Base-by-base conservation (phyloP, 2,329 filamentous ascomycete genomes). In the Leptographium procerum region DNA sequence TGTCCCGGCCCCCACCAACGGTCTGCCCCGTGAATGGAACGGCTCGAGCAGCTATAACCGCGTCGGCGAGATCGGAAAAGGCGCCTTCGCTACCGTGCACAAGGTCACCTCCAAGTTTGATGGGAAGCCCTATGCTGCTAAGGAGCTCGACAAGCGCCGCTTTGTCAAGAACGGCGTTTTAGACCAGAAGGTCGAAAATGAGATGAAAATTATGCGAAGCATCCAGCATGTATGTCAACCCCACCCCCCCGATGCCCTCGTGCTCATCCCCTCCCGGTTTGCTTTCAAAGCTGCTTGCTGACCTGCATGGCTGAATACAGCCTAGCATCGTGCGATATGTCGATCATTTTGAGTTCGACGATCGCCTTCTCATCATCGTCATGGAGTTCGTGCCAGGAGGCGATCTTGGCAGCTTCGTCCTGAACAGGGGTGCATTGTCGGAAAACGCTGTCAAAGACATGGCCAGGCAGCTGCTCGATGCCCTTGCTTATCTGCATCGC, bases 41-140 rank as follows among this genome's bases (percentile, higher is more conserved):
- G 94, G 94, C 40, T 91, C 89, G 1, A 77, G 81, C 7, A 85
- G 84, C 62, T 99, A 97, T 73, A 95, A 95, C 67, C 85, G 90
- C 28, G 83, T 89, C 11, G 84, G 85, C 29, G 78, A 84, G 54
- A 87, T 99, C 62, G 94, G 94, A 51, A 94, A 94, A 69, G 94
- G 94, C 7, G 92, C 94, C 3, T 99, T 99, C 74, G 94, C 94
- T 5, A 89, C 86, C 0, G 94, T 99, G 1, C 92, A 96, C 72
- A 89, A 91, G 69, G 81, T 96, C 29, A 92, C 92, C 1, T 86
- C 87, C 22, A 95, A 91, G 71, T 88, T 84, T 65, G 85, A 94
- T 66, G 94, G 94, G 1, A 77, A 83, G 33, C 83, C 92, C 0
- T 95, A 88, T 66, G 94, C 94, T 5, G 91, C 91, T 16, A 99